Percentiles rank a stretch among this genome's conserved stretches.
These are phyloP conservation scores for Chara braunii DNA, from an alignment of 139 green algal genomes.

Conservation along the genomic window DNA sequence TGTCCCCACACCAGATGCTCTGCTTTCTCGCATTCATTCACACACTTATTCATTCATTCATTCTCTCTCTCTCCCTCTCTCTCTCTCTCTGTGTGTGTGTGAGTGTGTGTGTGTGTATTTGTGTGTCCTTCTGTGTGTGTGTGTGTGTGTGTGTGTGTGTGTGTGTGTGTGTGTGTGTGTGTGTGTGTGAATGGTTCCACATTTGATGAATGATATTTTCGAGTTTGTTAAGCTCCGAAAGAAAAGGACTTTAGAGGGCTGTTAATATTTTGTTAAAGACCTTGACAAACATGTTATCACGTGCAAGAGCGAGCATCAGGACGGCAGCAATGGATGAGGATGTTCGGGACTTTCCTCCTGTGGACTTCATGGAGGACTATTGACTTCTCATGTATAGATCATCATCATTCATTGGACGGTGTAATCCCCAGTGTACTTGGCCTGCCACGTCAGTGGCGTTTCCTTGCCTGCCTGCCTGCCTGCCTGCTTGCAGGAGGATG, in stretches of 20 bases:
- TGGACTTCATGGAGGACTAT: conserved; percentile 27
- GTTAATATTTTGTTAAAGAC: background rate
- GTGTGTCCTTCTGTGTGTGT: too few species aligned
- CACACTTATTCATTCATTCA: too few species aligned
- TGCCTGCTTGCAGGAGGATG: background rate
- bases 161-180: background rate
- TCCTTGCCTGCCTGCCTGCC: background rate
- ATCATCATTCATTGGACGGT: background rate
- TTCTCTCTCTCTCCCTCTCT: too few species aligned
- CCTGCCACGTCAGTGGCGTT: background rate
- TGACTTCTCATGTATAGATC: background rate
- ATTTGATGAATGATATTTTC: background rate
- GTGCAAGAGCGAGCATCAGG: background rate
- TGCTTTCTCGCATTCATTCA: too few species aligned
- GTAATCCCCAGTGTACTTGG: conserved; percentile 3
- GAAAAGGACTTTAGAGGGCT: background rate
- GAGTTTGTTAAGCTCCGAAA: background rate
- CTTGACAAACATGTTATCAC: background rate
- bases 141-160: background rate
- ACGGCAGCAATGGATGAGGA: conserved; percentile 27
- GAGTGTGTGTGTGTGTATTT: background rate
- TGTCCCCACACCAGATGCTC: too few species aligned
- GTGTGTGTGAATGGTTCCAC: background rate
- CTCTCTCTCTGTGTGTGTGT: too few species aligned
- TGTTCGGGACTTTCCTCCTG: conserved; percentile 14